Conservation (phyloP, 2,329 filamentous ascomycete species). For the Didymellaceae sp. region DNA sequence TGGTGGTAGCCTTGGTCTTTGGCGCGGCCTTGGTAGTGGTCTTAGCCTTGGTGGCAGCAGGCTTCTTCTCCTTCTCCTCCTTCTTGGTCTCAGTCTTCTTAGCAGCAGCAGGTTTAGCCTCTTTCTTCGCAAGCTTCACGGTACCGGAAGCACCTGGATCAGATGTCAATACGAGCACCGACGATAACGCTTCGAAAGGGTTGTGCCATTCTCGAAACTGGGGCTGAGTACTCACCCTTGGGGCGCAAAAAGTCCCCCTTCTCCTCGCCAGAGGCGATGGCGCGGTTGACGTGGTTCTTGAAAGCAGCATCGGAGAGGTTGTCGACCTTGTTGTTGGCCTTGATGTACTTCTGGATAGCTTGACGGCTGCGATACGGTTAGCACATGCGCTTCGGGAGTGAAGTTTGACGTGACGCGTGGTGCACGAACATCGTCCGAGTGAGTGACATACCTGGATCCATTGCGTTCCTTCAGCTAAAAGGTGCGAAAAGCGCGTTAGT, state of each 20-base stretch:
- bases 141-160: conserved; percentile 77
- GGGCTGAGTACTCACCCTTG: conserved; percentile 73
- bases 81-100: conserved; percentile 41
- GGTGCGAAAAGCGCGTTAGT: conserved; percentile 58
- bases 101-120: conserved; percentile 47
- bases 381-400: conserved; percentile 32
- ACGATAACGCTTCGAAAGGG: background rate
- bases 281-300: conserved; percentile 83
- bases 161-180: conserved; percentile 34
- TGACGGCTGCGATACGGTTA: conserved; percentile 63
- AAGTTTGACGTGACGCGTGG: conserved; percentile 37
- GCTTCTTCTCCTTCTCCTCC: conserved; percentile 43
- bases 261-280: conserved; percentile 80
- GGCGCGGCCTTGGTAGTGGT: conserved; percentile 30
- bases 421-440: conserved; percentile 29
- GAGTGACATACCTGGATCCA: conserved; percentile 68
- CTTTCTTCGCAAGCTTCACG: conserved; percentile 91
- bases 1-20: conserved; percentile 34
- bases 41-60: conserved; percentile 39
- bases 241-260: conserved; percentile 87
- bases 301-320: conserved; percentile 63
- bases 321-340: conserved; percentile 71
- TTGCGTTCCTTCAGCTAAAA: conserved; percentile 72
- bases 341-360: conserved; percentile 77
- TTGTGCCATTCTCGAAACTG: background rate